Evolutionary conservation across 2,329 filamentous ascomycete genomes (phyloP).

Genomic region (Bretziella fagacearum): DNA sequence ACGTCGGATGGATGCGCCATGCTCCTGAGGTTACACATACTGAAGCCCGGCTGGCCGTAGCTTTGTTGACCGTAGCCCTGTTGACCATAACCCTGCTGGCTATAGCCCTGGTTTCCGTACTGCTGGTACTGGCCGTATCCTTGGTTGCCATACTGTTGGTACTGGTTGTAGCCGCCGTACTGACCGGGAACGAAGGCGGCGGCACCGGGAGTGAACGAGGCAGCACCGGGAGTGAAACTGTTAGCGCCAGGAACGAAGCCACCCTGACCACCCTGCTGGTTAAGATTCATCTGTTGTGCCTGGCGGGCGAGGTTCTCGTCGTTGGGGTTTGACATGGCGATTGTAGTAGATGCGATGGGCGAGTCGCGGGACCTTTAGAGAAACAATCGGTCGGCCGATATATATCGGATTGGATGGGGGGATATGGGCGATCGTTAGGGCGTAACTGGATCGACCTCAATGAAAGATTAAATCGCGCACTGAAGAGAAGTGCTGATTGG

Average conservation of each 20-base stretch:
- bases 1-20: too few relatives aligned
- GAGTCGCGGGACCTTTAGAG: too few relatives aligned
- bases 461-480: too few relatives aligned
- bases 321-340: conserved; percentile 70
- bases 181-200: conserved; percentile 52
- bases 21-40: neutral
- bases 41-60: neutral
- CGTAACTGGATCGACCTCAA: too few relatives aligned
- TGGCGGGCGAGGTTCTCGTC: conserved; percentile 88
- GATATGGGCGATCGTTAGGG: too few relatives aligned
- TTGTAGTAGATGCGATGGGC: neutral
- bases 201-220: conserved; percentile 58
- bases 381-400: too few relatives aligned
- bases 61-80: conserved; percentile 26
- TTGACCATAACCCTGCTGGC: conserved; percentile 25
- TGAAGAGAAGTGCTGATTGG: too few relatives aligned
- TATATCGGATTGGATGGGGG: too few relatives aligned
- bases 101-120: conserved; percentile 26
- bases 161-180: conserved; percentile 31
- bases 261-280: conserved; percentile 28
- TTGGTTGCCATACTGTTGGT: conserved; percentile 21
- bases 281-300: conserved; percentile 50
- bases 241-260: conserved; percentile 30
- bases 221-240: conserved; percentile 46
- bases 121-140: conserved; percentile 23